Conservation (phyloP, 164 flowering plant genomes). For the Berberis vulgaris region DNA sequence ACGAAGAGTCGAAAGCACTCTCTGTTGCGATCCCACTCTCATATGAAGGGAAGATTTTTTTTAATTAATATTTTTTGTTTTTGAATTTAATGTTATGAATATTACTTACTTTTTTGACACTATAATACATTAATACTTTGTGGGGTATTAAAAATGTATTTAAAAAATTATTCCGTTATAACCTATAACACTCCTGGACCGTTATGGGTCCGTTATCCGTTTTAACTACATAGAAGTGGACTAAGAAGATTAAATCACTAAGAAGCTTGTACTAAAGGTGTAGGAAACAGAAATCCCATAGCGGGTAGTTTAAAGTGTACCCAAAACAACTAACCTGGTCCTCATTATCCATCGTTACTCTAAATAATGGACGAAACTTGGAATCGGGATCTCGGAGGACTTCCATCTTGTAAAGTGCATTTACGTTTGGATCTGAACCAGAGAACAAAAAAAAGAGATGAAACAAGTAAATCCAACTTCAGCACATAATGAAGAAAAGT, state of each 20-base stretch:
- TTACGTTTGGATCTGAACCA: conserved; percentile 37
- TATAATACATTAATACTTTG: no score
- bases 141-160: no score
- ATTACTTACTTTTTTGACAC: no score
- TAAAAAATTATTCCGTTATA: no score
- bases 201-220: no score
- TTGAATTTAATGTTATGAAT: no score
- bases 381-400: conserved; percentile 57
- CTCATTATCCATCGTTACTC: conserved; percentile 56
- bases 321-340: conserved; percentile 46
- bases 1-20: no score
- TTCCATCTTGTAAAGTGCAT: conserved; percentile 59
- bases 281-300: not conserved
- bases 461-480: not conserved
- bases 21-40: no score
- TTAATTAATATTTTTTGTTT: no score
- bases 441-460: conserved; percentile 3
- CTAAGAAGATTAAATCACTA: not conserved
- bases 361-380: conserved; percentile 57
- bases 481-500: not conserved
- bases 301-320: not conserved
- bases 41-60: no score
- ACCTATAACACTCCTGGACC: no score
- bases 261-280: not conserved
- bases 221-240: no score